These are phyloP conservation scores for Ganoderma lingzhi DNA, from an alignment of 1,284 basidiomycete species.

Conservation along the genomic window DNA sequence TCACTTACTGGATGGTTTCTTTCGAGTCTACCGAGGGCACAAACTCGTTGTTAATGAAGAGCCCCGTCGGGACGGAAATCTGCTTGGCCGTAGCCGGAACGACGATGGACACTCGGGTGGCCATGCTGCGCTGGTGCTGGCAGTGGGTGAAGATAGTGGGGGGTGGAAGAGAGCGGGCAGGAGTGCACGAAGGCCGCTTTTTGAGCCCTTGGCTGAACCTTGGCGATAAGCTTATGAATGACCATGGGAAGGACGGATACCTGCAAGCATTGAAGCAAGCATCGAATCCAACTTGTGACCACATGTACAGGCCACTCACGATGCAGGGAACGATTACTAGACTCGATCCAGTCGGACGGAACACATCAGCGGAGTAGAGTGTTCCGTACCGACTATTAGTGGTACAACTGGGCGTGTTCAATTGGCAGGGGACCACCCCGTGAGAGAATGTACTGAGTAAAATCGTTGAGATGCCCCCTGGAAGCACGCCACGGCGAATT, in stretches of 20 bases:
- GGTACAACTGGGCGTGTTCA: too few species aligned
- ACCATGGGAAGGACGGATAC: constrained; percentile 27
- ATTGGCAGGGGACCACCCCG: too few species aligned
- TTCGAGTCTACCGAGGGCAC: constrained; percentile 71
- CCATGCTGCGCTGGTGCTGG: constrained; percentile 31
- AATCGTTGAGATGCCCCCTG: too few species aligned
- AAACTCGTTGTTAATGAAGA: constrained; percentile 93
- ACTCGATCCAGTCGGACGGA: too few species aligned
- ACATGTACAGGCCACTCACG: background rate
- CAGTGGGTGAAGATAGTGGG: constrained; percentile 18
- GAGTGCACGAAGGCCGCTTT: background rate
- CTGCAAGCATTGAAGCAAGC: constrained; percentile 3
- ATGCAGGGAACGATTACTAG: background rate
- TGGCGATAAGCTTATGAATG: constrained; percentile 24
- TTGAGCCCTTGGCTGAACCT: background rate
- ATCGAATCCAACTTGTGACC: background rate
- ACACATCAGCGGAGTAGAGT: too few species aligned
- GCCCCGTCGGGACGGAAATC: constrained; percentile 77
- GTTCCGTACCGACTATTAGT: too few species aligned
- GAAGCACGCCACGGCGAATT: too few species aligned
- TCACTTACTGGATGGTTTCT: constrained; percentile 62
- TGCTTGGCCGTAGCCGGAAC: constrained; percentile 51
- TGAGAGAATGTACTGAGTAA: too few species aligned
- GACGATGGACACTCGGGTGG: constrained; percentile 36
- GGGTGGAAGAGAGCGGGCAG: constrained; percentile 15